phyloP scores from a whole-genome alignment of 2,329 filamentous ascomycete species.

The Fusarium protoensiforme region DNA sequence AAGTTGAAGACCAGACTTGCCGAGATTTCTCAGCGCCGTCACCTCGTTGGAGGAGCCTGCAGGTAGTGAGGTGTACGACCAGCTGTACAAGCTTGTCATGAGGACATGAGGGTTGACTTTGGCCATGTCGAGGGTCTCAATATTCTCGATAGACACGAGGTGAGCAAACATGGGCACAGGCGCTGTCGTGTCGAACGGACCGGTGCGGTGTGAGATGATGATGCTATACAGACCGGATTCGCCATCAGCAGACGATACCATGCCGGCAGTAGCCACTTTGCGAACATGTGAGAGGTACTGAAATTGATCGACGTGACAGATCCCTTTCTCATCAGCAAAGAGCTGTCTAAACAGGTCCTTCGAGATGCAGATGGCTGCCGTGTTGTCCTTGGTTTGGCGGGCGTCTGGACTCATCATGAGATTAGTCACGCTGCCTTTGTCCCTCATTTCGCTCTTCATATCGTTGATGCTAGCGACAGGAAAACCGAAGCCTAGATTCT shows the following conservation, averaged over 20 bases:
- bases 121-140: background rate
- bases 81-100: constrained; percentile 51
- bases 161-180: background rate
- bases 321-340: background rate
- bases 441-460: background rate
- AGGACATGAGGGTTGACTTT: constrained; percentile 12
- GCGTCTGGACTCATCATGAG: background rate
- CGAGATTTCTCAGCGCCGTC: background rate
- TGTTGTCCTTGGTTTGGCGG: background rate
- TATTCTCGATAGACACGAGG: background rate
- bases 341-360: background rate
- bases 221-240: background rate
- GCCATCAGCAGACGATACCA: background rate
- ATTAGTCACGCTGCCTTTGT: too few species aligned
- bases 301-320: too few species aligned
- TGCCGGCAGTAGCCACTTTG: background rate
- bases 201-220: background rate
- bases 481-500: background rate
- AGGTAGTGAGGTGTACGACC: constrained; percentile 52
- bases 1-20: background rate
- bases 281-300: background rate
- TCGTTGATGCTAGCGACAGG: too few species aligned
- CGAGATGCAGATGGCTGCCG: background rate
- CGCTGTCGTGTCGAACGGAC: background rate
- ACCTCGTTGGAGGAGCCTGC: constrained; percentile 7